A percentile compares a stretch with the other conserved stretches of the same genome.
Conservation (phyloP, 129 eudicot genomes). For the Pittosporum tobira region DNA sequence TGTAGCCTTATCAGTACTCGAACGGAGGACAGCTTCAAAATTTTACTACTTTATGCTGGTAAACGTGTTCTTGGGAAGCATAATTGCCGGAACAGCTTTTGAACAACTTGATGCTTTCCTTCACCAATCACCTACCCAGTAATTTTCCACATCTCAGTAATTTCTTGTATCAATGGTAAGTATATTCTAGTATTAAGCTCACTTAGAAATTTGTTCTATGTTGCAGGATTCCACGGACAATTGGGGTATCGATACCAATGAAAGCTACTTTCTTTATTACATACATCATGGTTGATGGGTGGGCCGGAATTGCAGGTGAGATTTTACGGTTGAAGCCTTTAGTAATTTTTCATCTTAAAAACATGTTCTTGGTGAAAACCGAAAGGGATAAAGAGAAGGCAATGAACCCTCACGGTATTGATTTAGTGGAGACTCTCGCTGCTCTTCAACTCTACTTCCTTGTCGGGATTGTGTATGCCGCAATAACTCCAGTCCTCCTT, state of each 20-base stretch:
- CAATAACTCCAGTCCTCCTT: conserved; percentile 80
- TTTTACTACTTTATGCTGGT: conserved; percentile 96
- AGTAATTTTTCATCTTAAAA: conserved; percentile 80
- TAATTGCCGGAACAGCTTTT: conserved; percentile 83
- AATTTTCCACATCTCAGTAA: conserved; percentile 22
- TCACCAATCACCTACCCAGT: conserved; percentile 82
- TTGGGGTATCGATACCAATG: conserved; percentile 94
- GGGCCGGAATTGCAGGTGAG: conserved; percentile 98
- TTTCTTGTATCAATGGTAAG: not conserved
- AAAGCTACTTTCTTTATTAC: conserved; percentile 97
- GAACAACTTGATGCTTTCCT: conserved; percentile 90
- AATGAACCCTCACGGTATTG: conserved; percentile 79
- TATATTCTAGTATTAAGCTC: not conserved
- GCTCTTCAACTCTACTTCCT: conserved; percentile 84
- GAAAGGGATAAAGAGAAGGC: conserved; percentile 82
- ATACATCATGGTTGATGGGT: conserved; percentile 93
- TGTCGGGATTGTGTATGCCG: conserved; percentile 79
- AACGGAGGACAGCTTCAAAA: conserved; percentile 86
- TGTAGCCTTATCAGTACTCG: conserved; percentile 69
- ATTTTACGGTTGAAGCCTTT: conserved; percentile 78
- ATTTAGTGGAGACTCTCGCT: conserved; percentile 81
- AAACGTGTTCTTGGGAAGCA: conserved; percentile 91
- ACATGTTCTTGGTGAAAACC: conserved; percentile 87
- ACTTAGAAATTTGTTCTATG: not conserved
- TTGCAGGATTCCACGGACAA: conserved; percentile 87